Percentiles rank a stretch among this genome's conserved stretches.
These are phyloP conservation scores for Mortierella sp. DNA, from an alignment of 371 early-diverging fungal species.

Conservation along the genomic window DNA sequence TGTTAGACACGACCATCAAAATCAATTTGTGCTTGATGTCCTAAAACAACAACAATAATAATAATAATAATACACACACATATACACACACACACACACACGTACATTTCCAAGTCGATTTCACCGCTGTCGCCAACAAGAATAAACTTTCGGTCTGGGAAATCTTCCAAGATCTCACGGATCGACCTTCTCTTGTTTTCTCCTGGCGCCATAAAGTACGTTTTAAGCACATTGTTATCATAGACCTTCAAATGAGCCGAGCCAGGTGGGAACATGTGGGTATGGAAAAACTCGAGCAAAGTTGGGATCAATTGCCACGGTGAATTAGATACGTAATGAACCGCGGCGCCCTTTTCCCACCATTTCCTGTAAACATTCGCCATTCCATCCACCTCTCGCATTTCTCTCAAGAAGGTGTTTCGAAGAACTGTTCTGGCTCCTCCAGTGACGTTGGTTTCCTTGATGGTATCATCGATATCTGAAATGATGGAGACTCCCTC, in stretches of 20 bases:
- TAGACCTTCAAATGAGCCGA: conserved; percentile 79
- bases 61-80: too few relatives aligned
- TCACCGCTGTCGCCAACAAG: conserved; percentile 95
- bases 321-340: conserved; percentile 94
- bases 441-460: conserved; percentile 72
- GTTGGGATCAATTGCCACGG: conserved; percentile 90
- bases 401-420: conserved; percentile 78
- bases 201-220: conserved; percentile 60
- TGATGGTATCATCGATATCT: conserved; percentile 77
- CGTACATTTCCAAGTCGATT: conserved; percentile 84
- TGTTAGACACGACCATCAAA: not conserved
- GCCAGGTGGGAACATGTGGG: conserved; percentile 83
- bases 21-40: too few relatives aligned
- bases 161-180: conserved; percentile 67
- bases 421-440: conserved; percentile 78
- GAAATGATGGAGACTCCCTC: conserved; percentile 69
- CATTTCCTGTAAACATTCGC: conserved; percentile 57
- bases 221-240: conserved; percentile 54
- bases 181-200: conserved; percentile 59
- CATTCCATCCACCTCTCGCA: conserved; percentile 60
- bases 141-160: conserved; percentile 88
- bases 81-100: not conserved
- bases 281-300: conserved; percentile 77
- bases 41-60: too few relatives aligned
- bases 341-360: conserved; percentile 75